Evolutionary conservation across 768 basidiomycete genomes (phyloP).

Genomic region (Rossbeevera mucosa): DNA sequence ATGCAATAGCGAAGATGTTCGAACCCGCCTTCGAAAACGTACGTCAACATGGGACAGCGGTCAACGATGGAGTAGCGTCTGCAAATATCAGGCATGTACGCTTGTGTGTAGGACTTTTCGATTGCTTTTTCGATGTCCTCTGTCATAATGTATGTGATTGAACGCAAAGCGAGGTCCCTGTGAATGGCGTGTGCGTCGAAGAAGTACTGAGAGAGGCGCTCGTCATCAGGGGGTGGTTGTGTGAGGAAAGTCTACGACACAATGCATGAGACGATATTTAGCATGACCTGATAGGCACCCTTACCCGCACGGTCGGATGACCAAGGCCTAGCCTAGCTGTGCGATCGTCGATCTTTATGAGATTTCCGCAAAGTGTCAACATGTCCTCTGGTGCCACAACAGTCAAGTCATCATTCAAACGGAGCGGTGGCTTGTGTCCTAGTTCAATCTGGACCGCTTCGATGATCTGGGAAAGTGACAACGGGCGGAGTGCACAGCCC

Average conservation of each 20-base stretch:
- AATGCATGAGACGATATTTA: slow-evolving; percentile 1
- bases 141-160: slow-evolving; percentile 26
- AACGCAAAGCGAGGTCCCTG: slow-evolving; percentile 27
- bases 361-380: slow-evolving; percentile 25
- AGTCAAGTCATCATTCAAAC: slow-evolving; percentile 23
- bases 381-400: slow-evolving; percentile 24
- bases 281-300: background rate
- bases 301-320: slow-evolving; percentile 24
- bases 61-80: slow-evolving; percentile 23
- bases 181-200: slow-evolving; percentile 20
- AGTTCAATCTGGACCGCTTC: slow-evolving; percentile 29
- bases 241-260: slow-evolving; percentile 22
- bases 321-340: slow-evolving; percentile 19
- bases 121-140: slow-evolving; percentile 24
- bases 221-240: slow-evolving; percentile 11
- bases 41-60: slow-evolving; percentile 25
- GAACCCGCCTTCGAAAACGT: slow-evolving; percentile 27
- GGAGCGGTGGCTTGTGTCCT: slow-evolving; percentile 15
- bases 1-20: slow-evolving; percentile 25
- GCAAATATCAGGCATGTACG: slow-evolving; percentile 26
- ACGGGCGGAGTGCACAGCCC: slow-evolving; percentile 24
- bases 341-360: slow-evolving; percentile 24
- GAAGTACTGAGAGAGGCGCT: slow-evolving; percentile 14
- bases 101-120: slow-evolving; percentile 17
- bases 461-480: slow-evolving; percentile 25